These are phyloP conservation scores for Mycoemilia scoparia DNA, from an alignment of 192 early-diverging fungal genomes.

Conservation along the genomic window DNA sequence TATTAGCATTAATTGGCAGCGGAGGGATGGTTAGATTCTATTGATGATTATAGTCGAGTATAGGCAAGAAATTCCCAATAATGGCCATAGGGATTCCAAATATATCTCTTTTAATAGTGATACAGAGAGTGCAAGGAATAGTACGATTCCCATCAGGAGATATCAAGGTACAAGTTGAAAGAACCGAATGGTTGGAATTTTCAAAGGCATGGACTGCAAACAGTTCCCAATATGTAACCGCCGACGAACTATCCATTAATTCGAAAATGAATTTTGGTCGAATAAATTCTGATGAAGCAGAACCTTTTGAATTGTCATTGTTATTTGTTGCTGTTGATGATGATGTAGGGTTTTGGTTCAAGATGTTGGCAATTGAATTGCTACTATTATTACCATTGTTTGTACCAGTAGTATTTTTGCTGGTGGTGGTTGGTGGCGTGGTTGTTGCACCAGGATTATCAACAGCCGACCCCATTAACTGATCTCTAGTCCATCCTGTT, in stretches of 20 bases:
- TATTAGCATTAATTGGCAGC: too few species aligned
- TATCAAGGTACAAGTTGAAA: slow-evolving; percentile 73
- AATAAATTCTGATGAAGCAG: too few species aligned
- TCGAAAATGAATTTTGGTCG: slow-evolving; percentile 33
- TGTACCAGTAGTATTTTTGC: neutral
- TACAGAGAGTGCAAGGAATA: slow-evolving; percentile 86
- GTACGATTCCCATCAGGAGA: slow-evolving; percentile 44
- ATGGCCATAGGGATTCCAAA: slow-evolving; percentile 87
- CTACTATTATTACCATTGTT: slow-evolving; percentile 1
- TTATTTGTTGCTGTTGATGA: too few species aligned
- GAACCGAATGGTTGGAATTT: slow-evolving; percentile 72
- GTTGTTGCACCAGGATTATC: neutral
- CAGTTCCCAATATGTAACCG: slow-evolving; percentile 89
- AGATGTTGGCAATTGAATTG: too few species aligned
- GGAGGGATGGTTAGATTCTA: too few species aligned
- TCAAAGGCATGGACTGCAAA: slow-evolving; percentile 87
- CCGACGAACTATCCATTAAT: slow-evolving; percentile 85
- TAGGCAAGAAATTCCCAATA: slow-evolving; percentile 48
- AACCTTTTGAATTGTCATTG: too few species aligned
- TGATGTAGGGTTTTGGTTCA: too few species aligned
- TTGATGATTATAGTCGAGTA: slow-evolving; percentile 8
- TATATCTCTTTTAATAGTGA: slow-evolving; percentile 91
- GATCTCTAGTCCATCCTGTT: slow-evolving; percentile 78
- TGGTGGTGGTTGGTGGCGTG: neutral
- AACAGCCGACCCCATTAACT: slow-evolving; percentile 34